These are phyloP conservation scores for Monosporascus sp. DNA, from an alignment of 2,329 filamentous ascomycete genomes.

Conservation along the genomic window DNA sequence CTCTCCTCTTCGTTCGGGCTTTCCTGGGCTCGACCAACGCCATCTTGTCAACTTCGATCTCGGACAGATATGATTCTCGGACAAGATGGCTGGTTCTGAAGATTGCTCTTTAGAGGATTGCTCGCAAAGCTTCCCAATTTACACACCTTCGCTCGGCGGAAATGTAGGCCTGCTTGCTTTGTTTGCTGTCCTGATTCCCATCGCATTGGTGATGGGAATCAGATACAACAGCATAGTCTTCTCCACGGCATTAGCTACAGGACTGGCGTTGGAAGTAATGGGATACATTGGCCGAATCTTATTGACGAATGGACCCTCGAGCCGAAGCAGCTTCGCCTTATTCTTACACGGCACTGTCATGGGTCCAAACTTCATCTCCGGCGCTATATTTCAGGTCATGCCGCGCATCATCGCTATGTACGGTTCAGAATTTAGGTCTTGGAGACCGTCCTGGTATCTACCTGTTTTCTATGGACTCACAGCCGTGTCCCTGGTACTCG, in stretches of 20 bases:
- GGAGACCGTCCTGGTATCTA: slow-evolving; percentile 26
- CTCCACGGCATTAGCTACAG: slow-evolving; percentile 32
- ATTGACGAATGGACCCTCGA: slow-evolving; percentile 28
- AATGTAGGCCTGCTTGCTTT: slow-evolving; percentile 35
- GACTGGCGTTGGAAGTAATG: slow-evolving; percentile 37
- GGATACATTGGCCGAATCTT: slow-evolving; percentile 43
- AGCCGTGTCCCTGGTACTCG: slow-evolving; percentile 21
- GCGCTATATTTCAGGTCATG: slow-evolving; percentile 38
- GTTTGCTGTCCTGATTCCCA: slow-evolving; percentile 35
- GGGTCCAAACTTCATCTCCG: slow-evolving; percentile 40
- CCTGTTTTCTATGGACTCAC: slow-evolving; percentile 17
- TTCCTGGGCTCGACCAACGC: background rate
- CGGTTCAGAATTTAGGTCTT: slow-evolving; percentile 36
- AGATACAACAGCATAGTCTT: slow-evolving; percentile 36
- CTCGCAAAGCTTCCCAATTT: slow-evolving; percentile 27
- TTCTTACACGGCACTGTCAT: slow-evolving; percentile 41
- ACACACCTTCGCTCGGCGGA: slow-evolving; percentile 31
- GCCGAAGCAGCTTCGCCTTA: slow-evolving; percentile 34
- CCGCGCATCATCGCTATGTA: slow-evolving; percentile 43
- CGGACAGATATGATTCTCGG: slow-evolving; percentile 8
- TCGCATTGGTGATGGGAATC: slow-evolving; percentile 31
- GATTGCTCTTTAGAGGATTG: slow-evolving; percentile 14
- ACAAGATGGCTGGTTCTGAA: slow-evolving; percentile 16
- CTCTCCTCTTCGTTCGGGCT: background rate
- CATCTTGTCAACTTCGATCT: too few species aligned